Percentiles rank a stretch among this genome's conserved stretches.
phyloP scores from a whole-genome alignment of 805 yeast species.

The Vanderwaltozyma tropicalis region DNA sequence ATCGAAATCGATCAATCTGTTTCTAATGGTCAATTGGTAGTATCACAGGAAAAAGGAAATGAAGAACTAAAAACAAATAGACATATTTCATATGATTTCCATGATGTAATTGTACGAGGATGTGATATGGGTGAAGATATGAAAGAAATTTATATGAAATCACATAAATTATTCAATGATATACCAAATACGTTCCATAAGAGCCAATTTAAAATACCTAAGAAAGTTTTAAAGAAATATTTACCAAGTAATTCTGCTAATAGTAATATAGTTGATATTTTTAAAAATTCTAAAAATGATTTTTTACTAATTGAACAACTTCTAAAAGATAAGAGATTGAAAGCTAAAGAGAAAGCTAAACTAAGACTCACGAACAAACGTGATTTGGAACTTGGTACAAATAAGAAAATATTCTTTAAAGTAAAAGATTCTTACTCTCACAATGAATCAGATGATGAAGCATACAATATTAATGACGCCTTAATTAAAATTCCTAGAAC shows the following conservation, averaged over 20 bases:
- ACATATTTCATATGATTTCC: slow-evolving; percentile 14
- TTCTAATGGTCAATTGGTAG: not conserved
- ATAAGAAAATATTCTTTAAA: slow-evolving; percentile 2
- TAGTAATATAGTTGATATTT: not conserved
- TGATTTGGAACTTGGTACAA: not conserved
- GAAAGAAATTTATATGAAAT: slow-evolving; percentile 24
- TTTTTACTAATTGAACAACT: slow-evolving; percentile 12
- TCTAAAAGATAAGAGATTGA: slow-evolving; percentile 11
- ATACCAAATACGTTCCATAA: slow-evolving; percentile 19
- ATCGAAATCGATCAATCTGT: slow-evolving; percentile 12
- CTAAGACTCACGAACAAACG: slow-evolving; percentile 6
- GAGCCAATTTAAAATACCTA: slow-evolving; percentile 18
- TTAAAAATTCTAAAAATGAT: slow-evolving; percentile 5
- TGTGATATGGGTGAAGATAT: slow-evolving; percentile 26
- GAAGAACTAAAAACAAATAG: slow-evolving; percentile 9
- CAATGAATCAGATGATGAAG: not conserved
- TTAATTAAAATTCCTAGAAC: not conserved
- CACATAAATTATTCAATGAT: slow-evolving; percentile 23
- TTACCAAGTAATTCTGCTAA: not conserved
- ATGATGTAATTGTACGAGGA: slow-evolving; percentile 22
- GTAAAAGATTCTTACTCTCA: slow-evolving; percentile 1
- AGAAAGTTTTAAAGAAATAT: slow-evolving; percentile 16
- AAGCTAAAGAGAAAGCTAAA: slow-evolving; percentile 9
- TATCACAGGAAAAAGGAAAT: not conserved
- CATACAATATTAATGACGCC: not conserved